Base-by-base conservation (phyloP, 1,139 yeast genomes). In the Blastobotrys apis region DNA sequence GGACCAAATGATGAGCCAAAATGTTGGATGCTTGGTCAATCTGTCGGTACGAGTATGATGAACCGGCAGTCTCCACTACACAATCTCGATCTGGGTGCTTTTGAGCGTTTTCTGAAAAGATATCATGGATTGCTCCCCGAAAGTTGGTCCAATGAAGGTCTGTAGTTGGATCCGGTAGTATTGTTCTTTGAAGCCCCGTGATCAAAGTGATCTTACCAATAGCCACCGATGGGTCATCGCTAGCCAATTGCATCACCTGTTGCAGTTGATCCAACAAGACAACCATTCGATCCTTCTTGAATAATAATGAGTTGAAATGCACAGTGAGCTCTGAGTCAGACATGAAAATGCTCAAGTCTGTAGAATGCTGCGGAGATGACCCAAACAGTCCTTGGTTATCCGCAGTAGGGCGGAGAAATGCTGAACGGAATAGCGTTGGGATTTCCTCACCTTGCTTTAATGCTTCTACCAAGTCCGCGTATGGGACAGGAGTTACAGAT, bases 51-150 rank as follows among this genome's bases (percentile, higher is more conserved):
- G 84, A 80, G 70, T 88, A 92, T 9, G 77, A 68, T 54, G 80
- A 77, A 29, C 84, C 80, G 48, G 86, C 84, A 26, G 98, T 90
- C 66, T 92, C 98, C 27, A 90, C 83, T 37, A 92, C 95, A 69
- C 97, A 87, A 2, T 84, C 72, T 60, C 95, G 77, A 26, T 85
- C 88, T 3, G 98, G 98, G 60, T 77, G 81, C 53, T 74, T 75
- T 37, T 72, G 78, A 3, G 98, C 97, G 62, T 92, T 92, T 46
- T 73, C 78, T 64, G 82, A 80, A 65, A 92, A 92, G 39, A 92
- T 90, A 57, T 92, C 98, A 60, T 94, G 98, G 55, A 92, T 94
- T 9, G 97, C 90, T 39, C 99, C 98, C 53, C 94, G 76, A 66
- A 80, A 92, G 16, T 85, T 85, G 36, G 81, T 72, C 97, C 97